Evolutionary conservation across 331 rosid genomes (phyloP), one percentile per base, ranked within the genome.

Genomic region (Arachis monticola): DNA sequence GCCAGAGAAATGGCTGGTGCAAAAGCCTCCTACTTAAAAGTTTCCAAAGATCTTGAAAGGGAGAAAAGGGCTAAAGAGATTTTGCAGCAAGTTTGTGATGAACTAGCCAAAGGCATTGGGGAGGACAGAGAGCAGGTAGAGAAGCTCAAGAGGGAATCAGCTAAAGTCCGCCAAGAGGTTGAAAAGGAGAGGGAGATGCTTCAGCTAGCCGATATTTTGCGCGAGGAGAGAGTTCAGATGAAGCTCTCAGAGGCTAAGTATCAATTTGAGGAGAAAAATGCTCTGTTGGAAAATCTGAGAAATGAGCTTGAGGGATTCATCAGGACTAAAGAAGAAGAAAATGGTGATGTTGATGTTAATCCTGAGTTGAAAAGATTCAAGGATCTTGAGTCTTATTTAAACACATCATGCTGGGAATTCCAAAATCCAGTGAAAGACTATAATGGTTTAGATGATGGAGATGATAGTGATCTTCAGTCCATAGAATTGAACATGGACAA

Each of bases 211-310:
- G 96, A 94, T 79, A 83, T 90, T 47, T 79, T 90, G 67, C 88
- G 97, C 0, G 99, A 94, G 86, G 97, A 94, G 81, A 90, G 99
- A 83, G 97, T 94, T 32, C 99, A 94, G 73, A 92, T 94, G 99
- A 94, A 94, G 89, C 92, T 94, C 9, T 88, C 95, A 0, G 99
- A 94, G 70, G 99, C 97, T 0, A 94, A 87, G 59, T 87, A 85
- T 72, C 90, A 94, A 13, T 94, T 87, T 45, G 99, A 94, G 85
- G 99, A 92, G 88, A 88, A 94, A 80, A 94, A 92, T 75, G 97
- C 90, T 42, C 86, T 85, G 5, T 85, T 94, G 0, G 96, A 94
- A 17, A 80, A 85, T 72, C 85, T 92, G 11, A 91, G 81, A 62
- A 86, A 65, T 46, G 92, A 94, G 79, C 87, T 94, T 3, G 96